Base-by-base conservation (phyloP, 192 early-diverging fungal genomes). In the Backusella mclennaniae region DNA sequence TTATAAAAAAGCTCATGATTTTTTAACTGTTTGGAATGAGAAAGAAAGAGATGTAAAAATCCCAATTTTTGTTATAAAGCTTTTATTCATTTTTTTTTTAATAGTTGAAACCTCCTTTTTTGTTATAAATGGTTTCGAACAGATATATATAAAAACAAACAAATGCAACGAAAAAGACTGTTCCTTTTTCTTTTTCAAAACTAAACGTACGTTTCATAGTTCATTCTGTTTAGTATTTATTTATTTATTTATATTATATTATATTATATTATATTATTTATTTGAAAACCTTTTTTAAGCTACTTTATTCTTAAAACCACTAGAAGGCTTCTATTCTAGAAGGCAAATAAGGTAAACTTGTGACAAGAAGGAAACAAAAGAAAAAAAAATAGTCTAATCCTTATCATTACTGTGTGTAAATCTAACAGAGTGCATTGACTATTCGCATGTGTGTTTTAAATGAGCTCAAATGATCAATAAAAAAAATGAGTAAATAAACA, bases 1-100 rank as follows among this genome's bases (percentile, higher is more conserved):
- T 59, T 26, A 59, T 59, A 59, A 59, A 59, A 59, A 59, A 59
- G 53, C 53, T 26, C 53, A 59, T 59, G n/a, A 23, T 53, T 53
- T 52, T 19, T 53, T 19, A n/a, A 23, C 17, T 26, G 9, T 59
- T 19, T 52, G 4, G n/a, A 59, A 29, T 26, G 23, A 59, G 11
- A 59, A 23, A 23, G 21, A 23, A 8, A 26, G 56, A 53, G n/a
- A 9, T 21, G 23, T 44, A 8, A 23, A 56, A 59, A 59, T 12
- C 21, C 1, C 19, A 23, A 26, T 59, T 26, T 3, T 59, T 26
- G n/a, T 59, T 23, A 11, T 23, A 49, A 49, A 17, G 19, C 15
- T 56, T 21, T 53, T 56, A 56, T 56, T 56, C 52, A 3, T 21
- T 21, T 53, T 49, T 49, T 53, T 53, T 53, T 21, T 53, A 21